Evolutionary conservation across 2,329 filamentous ascomycete species (phyloP), one percentile per base, ranked within the genome.

Genomic region (Aschersonia sp.): DNA sequence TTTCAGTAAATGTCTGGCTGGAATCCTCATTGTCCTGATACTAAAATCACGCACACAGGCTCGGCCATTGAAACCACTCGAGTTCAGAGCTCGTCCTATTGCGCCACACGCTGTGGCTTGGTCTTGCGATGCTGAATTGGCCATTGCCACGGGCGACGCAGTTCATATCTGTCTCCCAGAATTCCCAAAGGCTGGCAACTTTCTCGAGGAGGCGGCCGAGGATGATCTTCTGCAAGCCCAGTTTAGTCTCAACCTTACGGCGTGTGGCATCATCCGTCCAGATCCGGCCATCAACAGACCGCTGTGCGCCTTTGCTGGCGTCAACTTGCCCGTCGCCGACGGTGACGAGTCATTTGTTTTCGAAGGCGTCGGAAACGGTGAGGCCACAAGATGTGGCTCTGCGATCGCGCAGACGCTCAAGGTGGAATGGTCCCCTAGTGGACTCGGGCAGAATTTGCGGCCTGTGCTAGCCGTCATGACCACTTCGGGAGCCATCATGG

Each of bases 41-140:
- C 20, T 44, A 40, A 53, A 20, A 20, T 20, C 20, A 20, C 20
- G 20, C 31, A 12, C 5, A 28, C 55, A 71, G 65, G 65, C 67
- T 43, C 66, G 71, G 5, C 71, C 72, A 1, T 64, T 79, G 6
- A 69, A 71, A 53, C 63, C 69, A 3, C 61, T 75, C 29, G 58
- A 61, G 44, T 59, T 75, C 28, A 61, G 61, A 40, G 66, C 68
- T 9, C 61, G 70, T 4, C 69, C 71, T 20, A 59, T 72, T 50
- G 67, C 68, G 31, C 65, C 64, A 4, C 67, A 68, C 49, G 61
- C 65, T 1, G 53, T 70, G 6, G 56, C 71, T 38, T 79, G 75
- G 72, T 80, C 76, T 29, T 71, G 71, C 51, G 76, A 80, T 47
- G 73, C 70, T 30, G 76, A 78, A 54, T 64, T 80, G 4, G 76